Conservation (phyloP, 768 basidiomycete species). For the Collybia sordida region DNA sequence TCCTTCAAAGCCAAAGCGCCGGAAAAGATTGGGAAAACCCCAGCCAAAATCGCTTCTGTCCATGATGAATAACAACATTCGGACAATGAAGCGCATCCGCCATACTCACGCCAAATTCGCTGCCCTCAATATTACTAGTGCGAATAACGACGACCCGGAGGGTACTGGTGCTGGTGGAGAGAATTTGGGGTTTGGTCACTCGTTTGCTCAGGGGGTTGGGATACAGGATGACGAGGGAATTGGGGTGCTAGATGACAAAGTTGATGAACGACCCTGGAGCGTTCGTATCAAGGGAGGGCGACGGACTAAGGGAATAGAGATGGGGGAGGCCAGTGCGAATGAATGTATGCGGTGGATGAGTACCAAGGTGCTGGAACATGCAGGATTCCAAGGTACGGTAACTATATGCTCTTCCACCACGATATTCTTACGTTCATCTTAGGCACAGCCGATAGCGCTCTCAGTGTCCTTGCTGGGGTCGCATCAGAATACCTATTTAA, state of each 20-base stretch:
- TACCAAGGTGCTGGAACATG: constrained; percentile 81
- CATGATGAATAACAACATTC: constrained; percentile 76
- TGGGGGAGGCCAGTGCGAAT: constrained; percentile 59
- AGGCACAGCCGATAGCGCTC: constrained; percentile 75
- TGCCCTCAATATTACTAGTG: constrained; percentile 41
- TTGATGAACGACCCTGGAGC: constrained; percentile 67
- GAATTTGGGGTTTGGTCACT: neutral
- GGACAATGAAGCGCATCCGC: constrained; percentile 69
- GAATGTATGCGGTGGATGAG: constrained; percentile 74
- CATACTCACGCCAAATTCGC: constrained; percentile 73
- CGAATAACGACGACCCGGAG: constrained; percentile 16
- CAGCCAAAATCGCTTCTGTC: constrained; percentile 54
- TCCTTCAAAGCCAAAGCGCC: constrained; percentile 31
- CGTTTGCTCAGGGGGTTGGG: neutral
- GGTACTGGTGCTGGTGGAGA: constrained; percentile 12
- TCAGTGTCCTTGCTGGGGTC: constrained; percentile 78
- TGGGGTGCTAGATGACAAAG: constrained; percentile 40
- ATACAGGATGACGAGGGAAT: constrained; percentile 24
- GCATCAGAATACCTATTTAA: constrained; percentile 81
- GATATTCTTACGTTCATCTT: neutral
- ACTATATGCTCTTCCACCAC: neutral
- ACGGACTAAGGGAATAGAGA: constrained; percentile 40
- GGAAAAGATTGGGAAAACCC: constrained; percentile 24
- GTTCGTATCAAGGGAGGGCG: constrained; percentile 25
- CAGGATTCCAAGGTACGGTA: constrained; percentile 84